Evolutionary conservation across 2,329 filamentous ascomycete genomes (phyloP), one percentile per base, ranked within the genome.

Genomic region (Ramularia endophylla): DNA sequence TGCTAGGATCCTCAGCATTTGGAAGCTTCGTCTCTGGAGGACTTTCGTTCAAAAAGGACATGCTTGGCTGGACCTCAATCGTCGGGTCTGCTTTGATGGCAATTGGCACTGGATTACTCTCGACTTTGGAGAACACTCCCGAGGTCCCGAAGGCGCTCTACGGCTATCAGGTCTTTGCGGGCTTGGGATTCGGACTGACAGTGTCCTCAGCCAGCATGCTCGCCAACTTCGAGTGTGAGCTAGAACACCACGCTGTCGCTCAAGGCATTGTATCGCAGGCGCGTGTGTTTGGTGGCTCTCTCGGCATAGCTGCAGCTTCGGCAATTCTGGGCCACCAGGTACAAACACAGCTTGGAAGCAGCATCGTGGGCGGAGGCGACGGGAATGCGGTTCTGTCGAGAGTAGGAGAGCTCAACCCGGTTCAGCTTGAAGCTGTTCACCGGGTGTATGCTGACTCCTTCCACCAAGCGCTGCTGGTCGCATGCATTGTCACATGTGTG

Each of bases 121-220:
- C 35, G 11, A 46, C 41, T 2, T 35, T 52, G 5, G 5, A 13
- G n/a, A 17, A 34, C 8, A 40, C 36, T 3, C 12, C 35, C n/a
- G 17, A 18, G 5, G 35, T 45, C 8, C 28, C 40, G 15, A 25
- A 25, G 13, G 34, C 15, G 9, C 22, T 27, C 2, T 52, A 45
- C 35, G 50, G 48, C 9, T 52, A 44, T 31, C 41, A 52, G 32
- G 37, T 49, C 25, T 28, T 52, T 30, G 12, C 46, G 22, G 50
- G 50, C 12, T 28, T 52, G 15, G 50, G 48, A 13, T 41, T 51
- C 32, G 50, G 50, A 4, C 17, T 49, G 13, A 40, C 38, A 8
- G 35, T 49, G n/a, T 30, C 50, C n/a, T 22, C 35, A 3, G 44
- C 37, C 27, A 30, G 27, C 27, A 30, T 30, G 27, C 27, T 30